These are phyloP conservation scores for Diaporthe destruens DNA, from an alignment of 2,329 filamentous ascomycete species.

Conservation along the genomic window DNA sequence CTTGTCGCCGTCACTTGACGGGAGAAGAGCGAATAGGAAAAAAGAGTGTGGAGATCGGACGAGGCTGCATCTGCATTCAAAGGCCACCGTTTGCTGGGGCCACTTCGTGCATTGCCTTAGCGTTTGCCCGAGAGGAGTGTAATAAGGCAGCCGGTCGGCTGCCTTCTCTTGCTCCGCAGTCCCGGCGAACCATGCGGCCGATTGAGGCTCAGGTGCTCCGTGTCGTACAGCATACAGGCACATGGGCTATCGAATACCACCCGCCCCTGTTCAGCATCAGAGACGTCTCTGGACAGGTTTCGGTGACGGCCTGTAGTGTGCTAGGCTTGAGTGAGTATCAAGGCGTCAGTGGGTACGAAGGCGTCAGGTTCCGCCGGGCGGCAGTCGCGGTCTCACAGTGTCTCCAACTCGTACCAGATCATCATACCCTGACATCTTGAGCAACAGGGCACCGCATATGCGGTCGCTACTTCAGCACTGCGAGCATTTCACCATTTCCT, in stretches of 20 bases:
- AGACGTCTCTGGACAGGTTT: background rate
- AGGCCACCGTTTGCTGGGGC: background rate
- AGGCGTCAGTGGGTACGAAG: background rate
- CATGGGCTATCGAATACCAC: conserved; percentile 12
- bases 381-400: conserved; percentile 15
- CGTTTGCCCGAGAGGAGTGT: conserved; percentile 26
- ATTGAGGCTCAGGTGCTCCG: conserved; percentile 22
- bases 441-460: conserved; percentile 21
- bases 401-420: conserved; percentile 33
- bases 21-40: background rate
- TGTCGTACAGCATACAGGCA: conserved; percentile 18
- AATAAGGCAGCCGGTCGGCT: conserved; percentile 1
- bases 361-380: background rate
- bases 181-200: conserved; percentile 12
- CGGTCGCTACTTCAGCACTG: conserved; percentile 19
- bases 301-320: background rate
- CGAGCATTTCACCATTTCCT: background rate
- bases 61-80: conserved; percentile 6
- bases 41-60: background rate
- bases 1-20: background rate
- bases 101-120: conserved; percentile 24
- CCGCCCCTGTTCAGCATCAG: background rate
- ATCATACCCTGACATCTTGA: conserved; percentile 35
- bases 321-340: conserved; percentile 10
- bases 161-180: conserved; percentile 9